phyloP scores from a whole-genome alignment of 176 grass and related monocot species.

The sorghum (Sorghum bicolor) region DNA sequence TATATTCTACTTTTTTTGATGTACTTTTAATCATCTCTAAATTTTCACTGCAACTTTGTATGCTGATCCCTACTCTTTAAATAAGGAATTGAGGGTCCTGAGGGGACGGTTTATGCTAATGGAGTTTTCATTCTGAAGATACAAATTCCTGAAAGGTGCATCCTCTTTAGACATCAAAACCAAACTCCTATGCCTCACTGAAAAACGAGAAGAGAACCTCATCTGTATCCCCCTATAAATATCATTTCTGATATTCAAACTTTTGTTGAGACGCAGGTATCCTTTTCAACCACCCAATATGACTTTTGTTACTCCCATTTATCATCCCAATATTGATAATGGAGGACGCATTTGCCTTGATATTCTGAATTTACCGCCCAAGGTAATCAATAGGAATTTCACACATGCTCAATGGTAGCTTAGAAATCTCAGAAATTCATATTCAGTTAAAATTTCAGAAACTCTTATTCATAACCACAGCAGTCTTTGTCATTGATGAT shows the following conservation, averaged over 20 bases:
- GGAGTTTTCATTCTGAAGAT: conserved; percentile 83
- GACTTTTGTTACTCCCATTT: conserved; percentile 88
- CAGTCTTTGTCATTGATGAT: conserved; percentile 18
- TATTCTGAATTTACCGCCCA: conserved; percentile 95
- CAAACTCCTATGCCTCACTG: background rate
- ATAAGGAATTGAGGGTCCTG: conserved; percentile 69
- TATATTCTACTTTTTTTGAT: background rate
- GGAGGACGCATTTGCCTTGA: conserved; percentile 92
- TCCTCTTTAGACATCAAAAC: background rate
- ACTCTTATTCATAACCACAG: conserved; percentile 10
- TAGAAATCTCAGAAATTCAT: background rate
- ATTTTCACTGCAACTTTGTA: conserved; percentile 13
- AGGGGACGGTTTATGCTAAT: conserved; percentile 71
- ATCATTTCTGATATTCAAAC: conserved; percentile 8
- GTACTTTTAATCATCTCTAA: background rate
- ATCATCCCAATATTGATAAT: conserved; percentile 96
- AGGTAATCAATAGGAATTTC: conserved; percentile 40
- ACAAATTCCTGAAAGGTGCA: conserved; percentile 81
- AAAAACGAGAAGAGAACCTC: background rate
- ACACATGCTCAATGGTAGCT: background rate
- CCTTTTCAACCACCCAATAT: conserved; percentile 91
- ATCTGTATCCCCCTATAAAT: background rate
- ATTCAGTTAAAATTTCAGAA: background rate
- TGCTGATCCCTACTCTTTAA: conserved; percentile 4
- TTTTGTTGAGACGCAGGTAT: conserved; percentile 59